Conservation (phyloP, 1,139 yeast species). For the Hyphopichia pseudoburtonii region DNA sequence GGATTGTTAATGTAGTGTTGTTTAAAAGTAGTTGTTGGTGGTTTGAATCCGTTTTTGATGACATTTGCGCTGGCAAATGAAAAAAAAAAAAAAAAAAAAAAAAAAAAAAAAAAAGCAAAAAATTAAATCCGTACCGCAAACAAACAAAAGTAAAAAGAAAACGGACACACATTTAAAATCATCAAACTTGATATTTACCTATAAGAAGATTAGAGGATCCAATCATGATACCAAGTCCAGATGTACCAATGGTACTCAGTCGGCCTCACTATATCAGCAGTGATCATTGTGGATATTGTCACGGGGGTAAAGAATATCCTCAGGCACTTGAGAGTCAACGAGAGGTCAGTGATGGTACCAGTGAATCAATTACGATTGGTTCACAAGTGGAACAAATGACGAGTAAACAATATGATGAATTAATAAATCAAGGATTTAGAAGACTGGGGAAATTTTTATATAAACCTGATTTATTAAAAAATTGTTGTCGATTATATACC, state of each 20-base stretch:
- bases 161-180: not conserved
- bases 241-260: constrained; percentile 11
- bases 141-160: not conserved
- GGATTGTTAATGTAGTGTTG: too few species aligned
- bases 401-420: constrained; percentile 54
- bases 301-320: constrained; percentile 40
- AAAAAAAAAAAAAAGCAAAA: too few species aligned
- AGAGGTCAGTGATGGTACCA: constrained; percentile 10
- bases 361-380: constrained; percentile 47
- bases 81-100: too few species aligned
- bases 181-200: not conserved
- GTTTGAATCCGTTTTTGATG: not conserved
- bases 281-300: constrained; percentile 64
- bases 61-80: not conserved
- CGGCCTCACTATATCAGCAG: constrained; percentile 23
- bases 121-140: too few species aligned
- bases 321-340: constrained; percentile 3
- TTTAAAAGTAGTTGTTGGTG: too few species aligned
- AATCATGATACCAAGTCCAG: not conserved
- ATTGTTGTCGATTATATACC: constrained; percentile 83
- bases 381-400: constrained; percentile 47
- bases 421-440: constrained; percentile 74
- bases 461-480: constrained; percentile 67
- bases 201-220: not conserved
- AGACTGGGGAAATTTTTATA: constrained; percentile 76